These are phyloP conservation scores for Diaporthe sp. DNA, from an alignment of 2,329 filamentous ascomycete species.

Conservation along the genomic window DNA sequence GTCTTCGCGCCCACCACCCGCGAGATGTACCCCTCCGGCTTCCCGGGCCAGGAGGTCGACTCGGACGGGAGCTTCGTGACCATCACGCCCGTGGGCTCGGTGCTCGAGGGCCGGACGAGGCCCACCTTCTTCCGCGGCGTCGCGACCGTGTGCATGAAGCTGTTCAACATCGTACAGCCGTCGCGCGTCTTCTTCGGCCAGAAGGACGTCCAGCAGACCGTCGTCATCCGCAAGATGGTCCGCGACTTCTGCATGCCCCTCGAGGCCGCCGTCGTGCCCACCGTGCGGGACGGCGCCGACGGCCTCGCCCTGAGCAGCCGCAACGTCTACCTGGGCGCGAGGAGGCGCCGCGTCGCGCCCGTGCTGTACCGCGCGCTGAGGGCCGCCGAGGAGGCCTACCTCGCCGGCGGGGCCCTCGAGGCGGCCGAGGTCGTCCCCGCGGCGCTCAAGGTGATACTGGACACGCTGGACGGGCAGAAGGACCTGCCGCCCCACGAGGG, in stretches of 20 bases:
- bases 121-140: conserved; percentile 98
- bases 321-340: conserved; percentile 89
- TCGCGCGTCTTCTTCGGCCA: conserved; percentile 93
- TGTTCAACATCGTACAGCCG: conserved; percentile 86
- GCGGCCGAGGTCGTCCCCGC: conserved; percentile 79
- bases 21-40: conserved; percentile 90
- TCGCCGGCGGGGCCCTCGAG: conserved; percentile 62
- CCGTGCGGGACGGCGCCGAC: conserved; percentile 75
- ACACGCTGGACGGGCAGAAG: conserved; percentile 72
- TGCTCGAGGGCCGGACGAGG: conserved; percentile 86
- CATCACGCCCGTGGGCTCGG: conserved; percentile 84
- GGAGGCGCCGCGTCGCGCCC: conserved; percentile 79
- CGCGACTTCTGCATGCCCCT: conserved; percentile 87
- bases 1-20: conserved; percentile 88
- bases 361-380: conserved; percentile 79
- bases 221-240: conserved; percentile 89
- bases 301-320: conserved; percentile 92
- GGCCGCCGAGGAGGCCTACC: conserved; percentile 78
- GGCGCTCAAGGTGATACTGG: conserved; percentile 72
- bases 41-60: conserved; percentile 77
- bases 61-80: conserved; percentile 91
- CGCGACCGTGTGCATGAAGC: conserved; percentile 94
- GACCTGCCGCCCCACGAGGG: conserved; percentile 70
- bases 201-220: conserved; percentile 97
- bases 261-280: conserved; percentile 80